Conservation (phyloP, 768 basidiomycete genomes). For the Piloderma croceum region DNA sequence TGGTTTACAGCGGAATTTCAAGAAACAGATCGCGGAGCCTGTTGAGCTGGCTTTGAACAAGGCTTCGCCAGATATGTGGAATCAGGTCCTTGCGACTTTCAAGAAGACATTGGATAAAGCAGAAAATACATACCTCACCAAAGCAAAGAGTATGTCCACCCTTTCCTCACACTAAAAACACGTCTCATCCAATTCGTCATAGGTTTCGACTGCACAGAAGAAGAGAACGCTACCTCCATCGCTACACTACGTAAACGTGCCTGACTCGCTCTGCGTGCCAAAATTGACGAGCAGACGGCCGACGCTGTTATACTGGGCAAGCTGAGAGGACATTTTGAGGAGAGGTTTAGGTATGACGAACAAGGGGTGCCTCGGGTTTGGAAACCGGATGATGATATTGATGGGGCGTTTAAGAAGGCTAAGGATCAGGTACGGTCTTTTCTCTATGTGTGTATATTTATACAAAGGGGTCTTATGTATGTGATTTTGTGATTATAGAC, state of each 20-base stretch:
- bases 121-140: conserved; percentile 50
- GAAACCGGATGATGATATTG: conserved; percentile 97
- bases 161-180: conserved; percentile 1
- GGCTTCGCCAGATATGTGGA: conserved; percentile 86
- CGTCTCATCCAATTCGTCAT: too few relatives aligned
- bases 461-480: too few relatives aligned
- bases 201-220: conserved; percentile 95
- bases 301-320: conserved; percentile 83
- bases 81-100: conserved; percentile 71
- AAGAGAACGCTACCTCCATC: conserved; percentile 75
- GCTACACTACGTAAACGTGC: conserved; percentile 68
- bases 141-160: neutral
- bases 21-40: conserved; percentile 86
- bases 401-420: conserved; percentile 85
- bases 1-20: conserved; percentile 70
- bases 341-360: conserved; percentile 93
- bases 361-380: conserved; percentile 93
- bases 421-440: conserved; percentile 84
- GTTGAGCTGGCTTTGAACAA: conserved; percentile 80
- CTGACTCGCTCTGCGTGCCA: conserved; percentile 78
- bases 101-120: conserved; percentile 64
- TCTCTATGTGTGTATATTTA: too few relatives aligned
- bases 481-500: too few relatives aligned
- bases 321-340: conserved; percentile 85
- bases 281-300: conserved; percentile 89